A percentile compares a stretch with the other conserved stretches of the same genome.
Evolutionary conservation across 1,284 basidiomycete genomes (phyloP).

Genomic region (Polyporus tsugae): DNA sequence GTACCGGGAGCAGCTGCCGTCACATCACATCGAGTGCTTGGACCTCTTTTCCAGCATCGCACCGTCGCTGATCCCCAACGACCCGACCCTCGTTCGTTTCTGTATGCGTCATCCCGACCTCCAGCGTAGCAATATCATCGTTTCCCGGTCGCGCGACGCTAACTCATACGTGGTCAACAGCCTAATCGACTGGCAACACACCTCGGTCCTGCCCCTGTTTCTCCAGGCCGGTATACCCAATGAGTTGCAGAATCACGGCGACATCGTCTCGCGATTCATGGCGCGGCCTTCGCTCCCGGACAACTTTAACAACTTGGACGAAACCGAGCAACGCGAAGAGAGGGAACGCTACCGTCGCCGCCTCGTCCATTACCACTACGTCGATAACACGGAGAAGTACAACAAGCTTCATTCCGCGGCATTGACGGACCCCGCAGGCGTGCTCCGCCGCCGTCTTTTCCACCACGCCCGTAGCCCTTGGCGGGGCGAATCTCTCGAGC

Average conservation of each 20-base stretch:
- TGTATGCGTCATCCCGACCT: conserved; percentile 50
- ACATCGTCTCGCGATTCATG: conserved; percentile 47
- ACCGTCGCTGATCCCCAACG: conserved; percentile 46
- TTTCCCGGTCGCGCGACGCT: conserved; percentile 44
- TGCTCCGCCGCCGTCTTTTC: conserved; percentile 51
- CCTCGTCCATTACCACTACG: conserved; percentile 57
- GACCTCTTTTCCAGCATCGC: conserved; percentile 47
- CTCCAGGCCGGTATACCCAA: conserved; percentile 55
- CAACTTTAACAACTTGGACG: conserved; percentile 45
- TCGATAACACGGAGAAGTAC: conserved; percentile 49
- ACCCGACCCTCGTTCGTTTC: conserved; percentile 42
- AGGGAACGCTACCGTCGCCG: conserved; percentile 48
- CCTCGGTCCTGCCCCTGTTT: conserved; percentile 55
- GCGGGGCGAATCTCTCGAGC: conserved; percentile 54
- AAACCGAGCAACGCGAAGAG: conserved; percentile 40
- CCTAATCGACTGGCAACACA: conserved; percentile 55
- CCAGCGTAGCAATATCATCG: conserved; percentile 48
- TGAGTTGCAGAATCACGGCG: conserved; percentile 54
- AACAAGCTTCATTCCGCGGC: conserved; percentile 50
- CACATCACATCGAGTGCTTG: conserved; percentile 48
- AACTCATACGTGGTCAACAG: conserved; percentile 37
- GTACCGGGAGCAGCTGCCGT: conserved; percentile 58
- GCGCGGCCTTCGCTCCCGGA: conserved; percentile 49
- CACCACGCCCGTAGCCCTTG: conserved; percentile 48
- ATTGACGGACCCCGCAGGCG: conserved; percentile 44